A percentile compares a stretch with the other conserved stretches of the same genome.
Conservation (phyloP, 768 basidiomycete species). For the Tulasnella sp. region DNA sequence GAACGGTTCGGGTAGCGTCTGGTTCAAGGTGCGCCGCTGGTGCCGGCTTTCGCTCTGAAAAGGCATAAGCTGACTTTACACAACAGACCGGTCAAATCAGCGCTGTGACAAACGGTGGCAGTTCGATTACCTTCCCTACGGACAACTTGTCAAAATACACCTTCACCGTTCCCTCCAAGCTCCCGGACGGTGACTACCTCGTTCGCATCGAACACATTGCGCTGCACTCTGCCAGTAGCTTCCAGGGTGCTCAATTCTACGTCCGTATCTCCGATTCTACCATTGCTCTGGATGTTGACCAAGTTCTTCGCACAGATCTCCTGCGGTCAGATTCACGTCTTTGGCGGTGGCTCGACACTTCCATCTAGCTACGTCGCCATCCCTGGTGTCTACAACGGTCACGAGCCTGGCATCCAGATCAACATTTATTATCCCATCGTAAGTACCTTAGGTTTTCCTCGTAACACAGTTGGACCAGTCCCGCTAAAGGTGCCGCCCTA, state of each 20-base stretch:
- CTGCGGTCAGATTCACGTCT: neutral
- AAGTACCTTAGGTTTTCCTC: neutral
- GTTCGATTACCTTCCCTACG: conserved; percentile 6
- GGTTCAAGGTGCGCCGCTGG: conserved; percentile 19
- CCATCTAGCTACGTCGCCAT: neutral
- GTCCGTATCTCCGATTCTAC: neutral
- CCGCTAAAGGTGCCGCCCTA: neutral
- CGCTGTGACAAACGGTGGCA: neutral
- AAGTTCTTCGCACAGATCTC: neutral
- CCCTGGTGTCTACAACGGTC: conserved; percentile 3
- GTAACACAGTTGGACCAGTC: neutral
- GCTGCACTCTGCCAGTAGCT: neutral
- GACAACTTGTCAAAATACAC: neutral
- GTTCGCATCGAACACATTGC: conserved; percentile 17
- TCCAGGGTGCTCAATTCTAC: neutral
- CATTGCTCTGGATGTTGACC: no score
- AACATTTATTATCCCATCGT: conserved; percentile 1
- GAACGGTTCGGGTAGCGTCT: neutral
- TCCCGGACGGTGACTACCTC: conserved; percentile 5
- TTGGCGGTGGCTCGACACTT: neutral
- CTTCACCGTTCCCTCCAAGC: neutral
- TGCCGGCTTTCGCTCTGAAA: no score
- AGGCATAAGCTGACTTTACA: neutral
- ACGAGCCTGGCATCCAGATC: neutral
- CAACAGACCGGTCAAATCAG: neutral